Percentiles rank a stretch among this genome's conserved stretches.
Evolutionary conservation across 306 rosid genomes (phyloP).

Genomic region (Sphenostylis stenocarpa): DNA sequence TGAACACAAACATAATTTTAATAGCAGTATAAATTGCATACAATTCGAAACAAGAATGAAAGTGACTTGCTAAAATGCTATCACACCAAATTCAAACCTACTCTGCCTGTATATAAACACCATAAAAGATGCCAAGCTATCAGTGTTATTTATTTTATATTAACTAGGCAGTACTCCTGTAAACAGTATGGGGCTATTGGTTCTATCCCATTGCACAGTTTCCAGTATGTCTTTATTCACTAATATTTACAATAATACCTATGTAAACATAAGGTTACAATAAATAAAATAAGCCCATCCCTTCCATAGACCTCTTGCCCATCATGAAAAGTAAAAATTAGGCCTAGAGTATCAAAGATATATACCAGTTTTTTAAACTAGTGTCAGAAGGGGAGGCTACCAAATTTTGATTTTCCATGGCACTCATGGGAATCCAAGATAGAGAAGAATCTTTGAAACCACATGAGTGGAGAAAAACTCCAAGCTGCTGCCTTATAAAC

Average conservation of each 20-base stretch:
- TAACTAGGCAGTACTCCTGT: not conserved
- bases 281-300: not conserved
- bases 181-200: not conserved
- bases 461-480: slow-evolving; percentile 80
- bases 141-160: not conserved
- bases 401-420: slow-evolving; percentile 93
- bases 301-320: not conserved
- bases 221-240: not conserved
- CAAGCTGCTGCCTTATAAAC: slow-evolving; percentile 68
- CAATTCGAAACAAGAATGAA: not conserved
- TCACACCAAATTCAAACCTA: not conserved
- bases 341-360: slow-evolving; percentile 29
- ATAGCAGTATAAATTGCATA: slow-evolving; percentile 18
- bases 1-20: slow-evolving; percentile 29
- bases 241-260: not conserved
- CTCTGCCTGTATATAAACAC: not conserved
- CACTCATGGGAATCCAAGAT: slow-evolving; percentile 90
- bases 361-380: slow-evolving; percentile 73
- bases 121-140: not conserved
- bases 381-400: slow-evolving; percentile 76
- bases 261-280: not conserved
- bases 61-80: not conserved
- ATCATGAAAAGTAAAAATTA: slow-evolving; percentile 22
- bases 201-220: not conserved
- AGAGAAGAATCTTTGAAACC: slow-evolving; percentile 76